Conservation (phyloP, 306 rosid genomes). For the Castanea sativa region DNA sequence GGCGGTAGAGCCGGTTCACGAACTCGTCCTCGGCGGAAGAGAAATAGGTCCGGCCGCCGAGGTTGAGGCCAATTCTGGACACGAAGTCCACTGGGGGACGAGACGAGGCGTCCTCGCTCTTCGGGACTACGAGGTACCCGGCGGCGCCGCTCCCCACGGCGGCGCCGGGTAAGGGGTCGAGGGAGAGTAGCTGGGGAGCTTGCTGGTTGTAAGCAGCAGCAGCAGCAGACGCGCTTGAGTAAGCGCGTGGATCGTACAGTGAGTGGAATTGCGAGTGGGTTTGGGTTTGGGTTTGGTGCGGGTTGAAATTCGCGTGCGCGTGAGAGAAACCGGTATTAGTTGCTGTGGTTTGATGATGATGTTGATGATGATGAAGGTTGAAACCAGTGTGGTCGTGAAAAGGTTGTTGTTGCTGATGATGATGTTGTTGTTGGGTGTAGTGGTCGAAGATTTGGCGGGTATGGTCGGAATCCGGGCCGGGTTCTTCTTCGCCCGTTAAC, state of each 20-base stretch:
- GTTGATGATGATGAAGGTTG: slow-evolving; percentile 16
- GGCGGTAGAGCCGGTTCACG: slow-evolving; percentile 79
- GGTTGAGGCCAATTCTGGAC: slow-evolving; percentile 80
- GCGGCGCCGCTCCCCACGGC: slow-evolving; percentile 6
- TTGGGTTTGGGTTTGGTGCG: slow-evolving; percentile 22
- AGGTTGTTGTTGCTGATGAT: neutral
- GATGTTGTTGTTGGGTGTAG: slow-evolving; percentile 25
- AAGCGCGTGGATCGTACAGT: slow-evolving; percentile 67
- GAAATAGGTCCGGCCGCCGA: slow-evolving; percentile 89
- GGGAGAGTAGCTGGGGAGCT: slow-evolving; percentile 43
- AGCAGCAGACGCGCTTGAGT: slow-evolving; percentile 42
- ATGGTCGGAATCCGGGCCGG: slow-evolving; percentile 45
- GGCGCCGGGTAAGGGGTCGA: slow-evolving; percentile 41
- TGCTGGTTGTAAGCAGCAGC: neutral
- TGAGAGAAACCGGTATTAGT: slow-evolving; percentile 22
- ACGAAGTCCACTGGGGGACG: slow-evolving; percentile 62
- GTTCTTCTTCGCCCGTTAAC: slow-evolving; percentile 55
- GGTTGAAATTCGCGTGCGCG: slow-evolving; percentile 27
- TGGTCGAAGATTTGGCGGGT: slow-evolving; percentile 59
- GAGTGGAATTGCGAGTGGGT: slow-evolving; percentile 25
- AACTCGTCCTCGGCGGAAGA: slow-evolving; percentile 75
- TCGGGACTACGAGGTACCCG: slow-evolving; percentile 59
- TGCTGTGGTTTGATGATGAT: neutral
- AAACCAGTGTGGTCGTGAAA: slow-evolving; percentile 11
- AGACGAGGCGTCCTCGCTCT: slow-evolving; percentile 49